Evolutionary conservation across 1,284 basidiomycete species (phyloP).

Genomic region (Malassezia cuniculi): DNA sequence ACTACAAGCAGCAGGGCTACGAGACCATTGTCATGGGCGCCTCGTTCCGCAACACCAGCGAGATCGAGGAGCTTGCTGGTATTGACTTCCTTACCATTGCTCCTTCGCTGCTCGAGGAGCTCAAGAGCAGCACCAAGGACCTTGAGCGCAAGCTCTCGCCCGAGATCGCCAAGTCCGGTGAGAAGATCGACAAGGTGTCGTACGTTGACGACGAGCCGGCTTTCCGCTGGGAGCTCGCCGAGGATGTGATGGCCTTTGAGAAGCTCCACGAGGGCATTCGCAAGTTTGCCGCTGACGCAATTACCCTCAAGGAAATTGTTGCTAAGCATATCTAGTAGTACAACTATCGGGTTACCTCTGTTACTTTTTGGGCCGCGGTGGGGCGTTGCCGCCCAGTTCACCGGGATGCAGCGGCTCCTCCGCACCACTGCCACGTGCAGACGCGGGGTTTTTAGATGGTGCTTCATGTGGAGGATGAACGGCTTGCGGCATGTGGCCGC

Average conservation of each 20-base stretch:
- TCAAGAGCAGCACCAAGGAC: slow-evolving; percentile 63
- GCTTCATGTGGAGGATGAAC: no score
- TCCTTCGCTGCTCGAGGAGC: slow-evolving; percentile 77
- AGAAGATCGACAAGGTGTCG: slow-evolving; percentile 64
- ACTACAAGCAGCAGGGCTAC: slow-evolving; percentile 98
- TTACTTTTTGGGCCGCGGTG: no score
- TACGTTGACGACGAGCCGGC: slow-evolving; percentile 85
- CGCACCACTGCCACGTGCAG: no score
- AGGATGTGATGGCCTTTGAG: slow-evolving; percentile 42
- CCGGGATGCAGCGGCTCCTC: slow-evolving; percentile 8
- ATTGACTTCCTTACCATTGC: slow-evolving; percentile 90
- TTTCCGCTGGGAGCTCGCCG: slow-evolving; percentile 83
- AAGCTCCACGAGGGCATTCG: slow-evolving; percentile 74
- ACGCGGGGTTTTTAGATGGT: no score
- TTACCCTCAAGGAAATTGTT: slow-evolving; percentile 72
- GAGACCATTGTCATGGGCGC: slow-evolving; percentile 99
- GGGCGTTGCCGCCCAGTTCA: slow-evolving; percentile 7
- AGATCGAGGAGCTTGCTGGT: slow-evolving; percentile 88
- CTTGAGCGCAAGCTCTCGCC: slow-evolving; percentile 77
- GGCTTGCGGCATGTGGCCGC: no score
- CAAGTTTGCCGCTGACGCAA: slow-evolving; percentile 79
- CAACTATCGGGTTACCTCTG: not conserved
- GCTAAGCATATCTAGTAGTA: slow-evolving; percentile 57
- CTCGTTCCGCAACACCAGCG: slow-evolving; percentile 74
- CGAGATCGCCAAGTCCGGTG: slow-evolving; percentile 53